phyloP scores from a whole-genome alignment of 371 early-diverging fungal genomes.

The Haplosporangium sp. region DNA sequence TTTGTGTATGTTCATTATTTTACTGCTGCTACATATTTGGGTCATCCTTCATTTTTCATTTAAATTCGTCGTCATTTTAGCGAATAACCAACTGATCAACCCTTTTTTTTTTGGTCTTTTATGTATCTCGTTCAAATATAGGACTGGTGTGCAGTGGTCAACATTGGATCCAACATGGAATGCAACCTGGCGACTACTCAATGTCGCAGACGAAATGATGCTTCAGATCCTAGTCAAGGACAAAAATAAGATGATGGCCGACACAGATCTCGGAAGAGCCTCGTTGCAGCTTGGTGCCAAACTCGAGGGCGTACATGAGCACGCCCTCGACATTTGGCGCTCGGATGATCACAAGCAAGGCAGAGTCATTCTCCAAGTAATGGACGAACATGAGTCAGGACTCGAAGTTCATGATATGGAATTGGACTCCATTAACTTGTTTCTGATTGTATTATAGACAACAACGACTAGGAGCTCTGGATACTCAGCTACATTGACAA shows the following conservation, averaged over 20 bases:
- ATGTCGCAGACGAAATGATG: slow-evolving; percentile 33
- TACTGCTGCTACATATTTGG: background rate
- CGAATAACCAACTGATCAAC: no score
- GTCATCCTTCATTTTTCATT: slow-evolving; percentile 1
- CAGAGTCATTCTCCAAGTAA: slow-evolving; percentile 22
- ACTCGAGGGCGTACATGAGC: slow-evolving; percentile 28
- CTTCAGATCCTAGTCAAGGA: slow-evolving; percentile 32
- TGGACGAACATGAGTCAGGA: no score
- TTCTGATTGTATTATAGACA: slow-evolving; percentile 12
- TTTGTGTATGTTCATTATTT: slow-evolving; percentile 20
- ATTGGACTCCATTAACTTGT: no score
- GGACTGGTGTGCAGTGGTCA: slow-evolving; percentile 47
- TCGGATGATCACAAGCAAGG: slow-evolving; percentile 24
- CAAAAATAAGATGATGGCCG: slow-evolving; percentile 48
- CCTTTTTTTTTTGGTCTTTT: no score
- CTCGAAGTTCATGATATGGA: no score
- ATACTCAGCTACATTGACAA: slow-evolving; percentile 9
- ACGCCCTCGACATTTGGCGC: slow-evolving; percentile 23
- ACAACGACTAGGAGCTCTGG: slow-evolving; percentile 20
- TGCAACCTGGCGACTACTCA: slow-evolving; percentile 37
- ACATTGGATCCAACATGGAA: slow-evolving; percentile 46
- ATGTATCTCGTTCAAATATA: background rate
- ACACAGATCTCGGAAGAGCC: slow-evolving; percentile 34
- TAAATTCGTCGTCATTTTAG: background rate
- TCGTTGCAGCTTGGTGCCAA: slow-evolving; percentile 16